Percentiles rank a stretch among this genome's conserved stretches.
phyloP scores from a whole-genome alignment of 192 early-diverging fungal genomes.

The Gamsiella multidivaricata region DNA sequence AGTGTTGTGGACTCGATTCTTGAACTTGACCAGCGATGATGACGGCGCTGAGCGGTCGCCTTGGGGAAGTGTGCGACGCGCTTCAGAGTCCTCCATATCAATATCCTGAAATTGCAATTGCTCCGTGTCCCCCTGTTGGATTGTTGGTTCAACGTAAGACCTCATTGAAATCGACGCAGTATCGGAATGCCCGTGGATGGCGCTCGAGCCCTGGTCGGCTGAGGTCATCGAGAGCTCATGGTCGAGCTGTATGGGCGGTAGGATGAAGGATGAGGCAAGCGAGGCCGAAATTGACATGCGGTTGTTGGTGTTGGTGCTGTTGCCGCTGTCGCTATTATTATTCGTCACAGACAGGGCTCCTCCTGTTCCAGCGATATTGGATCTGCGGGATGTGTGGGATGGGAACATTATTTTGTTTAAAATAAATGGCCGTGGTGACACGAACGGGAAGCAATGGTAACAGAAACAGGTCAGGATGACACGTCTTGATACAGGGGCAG shows the following conservation, averaged over 20 bases:
- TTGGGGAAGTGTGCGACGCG: background rate
- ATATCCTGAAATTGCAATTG: conserved; percentile 14
- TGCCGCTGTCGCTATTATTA: conserved; percentile 8
- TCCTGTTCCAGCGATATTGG: conserved; percentile 12
- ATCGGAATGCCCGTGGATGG: background rate
- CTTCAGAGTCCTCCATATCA: conserved; percentile 32
- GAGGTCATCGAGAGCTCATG: background rate
- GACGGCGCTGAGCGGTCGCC: conserved; percentile 6
- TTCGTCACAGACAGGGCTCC: conserved; percentile 3
- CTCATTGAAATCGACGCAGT: background rate
- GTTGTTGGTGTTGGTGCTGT: background rate
- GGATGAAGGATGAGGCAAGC: conserved; percentile 13
- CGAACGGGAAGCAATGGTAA: conserved; percentile 27
- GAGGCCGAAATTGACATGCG: background rate
- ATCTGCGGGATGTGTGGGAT: conserved; percentile 10
- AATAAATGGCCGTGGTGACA: conserved; percentile 16
- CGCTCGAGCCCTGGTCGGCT: background rate
- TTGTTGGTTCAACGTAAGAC: conserved; percentile 8
- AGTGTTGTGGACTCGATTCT: conserved; percentile 36
- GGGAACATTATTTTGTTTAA: conserved; percentile 4
- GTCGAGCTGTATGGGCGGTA: conserved; percentile 27
- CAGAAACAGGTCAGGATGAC: conserved; percentile 19
- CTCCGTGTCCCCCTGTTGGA: conserved; percentile 4
- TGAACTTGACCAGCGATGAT: conserved; percentile 29
- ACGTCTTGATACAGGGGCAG: conserved; percentile 16